These are phyloP conservation scores for Erysimum pusillum DNA, from an alignment of 441 rosid species.

Conservation along the genomic window DNA sequence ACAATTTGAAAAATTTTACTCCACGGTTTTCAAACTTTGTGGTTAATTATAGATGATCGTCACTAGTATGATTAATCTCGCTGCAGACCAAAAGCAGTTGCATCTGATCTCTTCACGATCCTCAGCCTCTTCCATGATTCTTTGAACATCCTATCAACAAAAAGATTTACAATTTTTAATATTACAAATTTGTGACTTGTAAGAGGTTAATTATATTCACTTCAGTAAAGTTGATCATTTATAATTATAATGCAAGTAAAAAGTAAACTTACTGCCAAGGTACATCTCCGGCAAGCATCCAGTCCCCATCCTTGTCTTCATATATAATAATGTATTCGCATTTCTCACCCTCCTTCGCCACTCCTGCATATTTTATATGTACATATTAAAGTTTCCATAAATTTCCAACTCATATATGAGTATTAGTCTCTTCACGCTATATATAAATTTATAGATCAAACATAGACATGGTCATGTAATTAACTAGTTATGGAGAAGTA, in stretches of 20 bases:
- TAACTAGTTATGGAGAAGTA: neutral
- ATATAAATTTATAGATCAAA: neutral
- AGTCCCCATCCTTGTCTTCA: slow-evolving; percentile 87
- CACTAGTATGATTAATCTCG: slow-evolving; percentile 10
- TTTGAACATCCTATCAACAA: slow-evolving; percentile 72
- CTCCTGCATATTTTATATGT: slow-evolving; percentile 50
- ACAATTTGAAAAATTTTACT: neutral
- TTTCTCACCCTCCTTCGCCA: slow-evolving; percentile 69
- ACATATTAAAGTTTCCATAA: neutral
- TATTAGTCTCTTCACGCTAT: neutral
- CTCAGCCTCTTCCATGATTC: slow-evolving; percentile 90
- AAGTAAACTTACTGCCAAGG: slow-evolving; percentile 73
- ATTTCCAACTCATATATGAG: neutral
- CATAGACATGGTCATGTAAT: neutral
- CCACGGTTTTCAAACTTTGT: neutral
- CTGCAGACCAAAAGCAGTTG: slow-evolving; percentile 59
- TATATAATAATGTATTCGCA: slow-evolving; percentile 76
- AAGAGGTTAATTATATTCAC: neutral
- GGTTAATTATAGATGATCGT: neutral
- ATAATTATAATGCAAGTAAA: slow-evolving; percentile 4
- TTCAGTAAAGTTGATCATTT: neutral
- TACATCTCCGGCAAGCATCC: slow-evolving; percentile 87
- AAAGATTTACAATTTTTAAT: neutral
- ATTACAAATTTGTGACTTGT: neutral
- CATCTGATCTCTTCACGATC: slow-evolving; percentile 83